These are phyloP conservation scores for Lizonia empirigonia DNA, from an alignment of 2,329 filamentous ascomycete genomes.

Conservation along the genomic window DNA sequence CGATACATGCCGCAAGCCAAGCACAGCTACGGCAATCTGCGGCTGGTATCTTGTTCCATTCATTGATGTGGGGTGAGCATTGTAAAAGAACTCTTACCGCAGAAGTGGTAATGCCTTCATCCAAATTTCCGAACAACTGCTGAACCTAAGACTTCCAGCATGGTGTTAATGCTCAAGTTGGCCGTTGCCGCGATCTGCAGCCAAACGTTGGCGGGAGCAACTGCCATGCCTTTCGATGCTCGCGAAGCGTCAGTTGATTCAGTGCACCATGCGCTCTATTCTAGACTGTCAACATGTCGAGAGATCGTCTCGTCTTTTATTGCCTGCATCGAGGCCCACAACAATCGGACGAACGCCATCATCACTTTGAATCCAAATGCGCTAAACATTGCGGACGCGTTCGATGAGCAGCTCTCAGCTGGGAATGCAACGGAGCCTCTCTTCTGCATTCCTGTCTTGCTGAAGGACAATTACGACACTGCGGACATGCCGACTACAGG, in stretches of 20 bases:
- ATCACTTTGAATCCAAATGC: constrained; percentile 59
- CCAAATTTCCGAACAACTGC: neutral
- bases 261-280: constrained; percentile 62
- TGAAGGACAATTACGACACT: constrained; percentile 70
- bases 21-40: neutral
- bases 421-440: constrained; percentile 59
- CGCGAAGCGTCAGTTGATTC: constrained; percentile 64
- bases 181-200: constrained; percentile 17
- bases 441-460: constrained; percentile 65
- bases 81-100: constrained; percentile 1
- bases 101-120: neutral
- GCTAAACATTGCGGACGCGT: constrained; percentile 54
- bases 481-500: constrained; percentile 63
- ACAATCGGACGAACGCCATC: constrained; percentile 63
- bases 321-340: constrained; percentile 62
- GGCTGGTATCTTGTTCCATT: neutral
- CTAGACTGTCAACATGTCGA: constrained; percentile 60
- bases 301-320: constrained; percentile 62
- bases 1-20: neutral
- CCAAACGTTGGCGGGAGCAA: constrained; percentile 9
- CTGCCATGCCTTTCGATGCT: constrained; percentile 55
- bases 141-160: neutral
- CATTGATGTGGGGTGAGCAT: neutral
- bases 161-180: neutral
- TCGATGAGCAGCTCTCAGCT: constrained; percentile 55